phyloP scores from a whole-genome alignment of 495 filamentous ascomycete genomes.

The Neurospora terricola region DNA sequence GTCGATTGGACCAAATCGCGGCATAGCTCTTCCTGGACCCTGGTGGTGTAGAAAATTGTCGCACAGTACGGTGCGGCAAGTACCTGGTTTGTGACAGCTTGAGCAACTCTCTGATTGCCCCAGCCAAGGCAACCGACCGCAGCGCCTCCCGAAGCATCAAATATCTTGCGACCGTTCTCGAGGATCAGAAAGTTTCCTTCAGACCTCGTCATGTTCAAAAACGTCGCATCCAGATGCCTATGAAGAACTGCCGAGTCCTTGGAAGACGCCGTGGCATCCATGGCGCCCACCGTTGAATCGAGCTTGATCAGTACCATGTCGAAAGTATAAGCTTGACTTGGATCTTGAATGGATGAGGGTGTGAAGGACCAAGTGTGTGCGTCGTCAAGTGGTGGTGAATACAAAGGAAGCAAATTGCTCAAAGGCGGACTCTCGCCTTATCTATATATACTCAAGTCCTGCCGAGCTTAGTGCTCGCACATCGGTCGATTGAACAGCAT shows the following conservation, averaged over 20 bases:
- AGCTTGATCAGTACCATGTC: slow-evolving; percentile 16
- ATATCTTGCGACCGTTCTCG: slow-evolving; percentile 51
- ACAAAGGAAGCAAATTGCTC: not conserved
- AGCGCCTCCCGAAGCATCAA: slow-evolving; percentile 51
- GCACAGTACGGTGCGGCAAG: slow-evolving; percentile 32
- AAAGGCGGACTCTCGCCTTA: not conserved
- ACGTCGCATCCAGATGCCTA: slow-evolving; percentile 18
- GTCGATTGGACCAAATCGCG: slow-evolving; percentile 35
- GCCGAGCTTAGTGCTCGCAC: not conserved
- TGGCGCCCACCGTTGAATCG: not conserved
- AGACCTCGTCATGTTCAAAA: slow-evolving; percentile 14
- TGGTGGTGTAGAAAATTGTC: slow-evolving; percentile 35
- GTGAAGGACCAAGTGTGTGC: not conserved
- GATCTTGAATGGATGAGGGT: not conserved
- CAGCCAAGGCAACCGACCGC: slow-evolving; percentile 44
- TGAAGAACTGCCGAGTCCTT: slow-evolving; percentile 27
- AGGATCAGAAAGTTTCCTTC: slow-evolving; percentile 33
- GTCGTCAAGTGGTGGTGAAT: not conserved
- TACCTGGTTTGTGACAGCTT: slow-evolving; percentile 35
- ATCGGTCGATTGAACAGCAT: slow-evolving; percentile 1
- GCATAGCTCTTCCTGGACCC: slow-evolving; percentile 31
- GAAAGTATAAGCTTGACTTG: not conserved
- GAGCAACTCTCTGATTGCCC: slow-evolving; percentile 31
- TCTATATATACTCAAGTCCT: not conserved
- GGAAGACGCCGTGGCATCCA: not conserved